Base-by-base conservation (phyloP, 768 basidiomycete genomes). In the Boletus fagicola region DNA sequence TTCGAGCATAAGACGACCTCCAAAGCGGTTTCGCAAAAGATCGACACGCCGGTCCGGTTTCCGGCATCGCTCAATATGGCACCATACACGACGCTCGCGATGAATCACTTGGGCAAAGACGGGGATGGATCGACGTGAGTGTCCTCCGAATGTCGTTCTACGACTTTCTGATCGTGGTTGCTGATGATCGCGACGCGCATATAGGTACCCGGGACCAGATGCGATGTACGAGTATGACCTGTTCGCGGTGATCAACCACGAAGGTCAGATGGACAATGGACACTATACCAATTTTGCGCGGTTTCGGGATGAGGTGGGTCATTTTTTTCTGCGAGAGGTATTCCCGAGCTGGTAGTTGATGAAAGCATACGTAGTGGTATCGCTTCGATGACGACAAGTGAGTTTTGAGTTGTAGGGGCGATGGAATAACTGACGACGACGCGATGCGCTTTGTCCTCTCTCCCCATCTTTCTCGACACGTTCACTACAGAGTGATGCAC, bases 381-480 rank as follows among this genome's bases (percentile, higher is more conserved):
- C 87, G 87, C 24, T 94, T 93, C 71, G 94, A 97, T 70, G 94
- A 97, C 67, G 94, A 95, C 65, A 96, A 92, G 90, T 92, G 65
- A 69, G 84, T 69, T 36, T 57, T 52, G 38, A 18, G 7, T 22
- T 42, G 15, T 10, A 39, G 43, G 30, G 3, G 1, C 3, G 30
- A 26, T 4, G 26, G 15, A 11, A 26, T 1, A 33, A 54, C 39
- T 38, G 52, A 62, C 24, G 8, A 24, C 30, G 26, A 42, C 13
- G 10, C 6, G 46, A 44, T 42, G 5, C 4, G 9, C 20, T 13
- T 24, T 24, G 7, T 15, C 22, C 1, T 22, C 5, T 40, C n/a
- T 7, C 16, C n/a, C 10, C 52, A 5, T 35, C 20, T n/a, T 47
- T 22, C 51, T 33, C 31, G 53, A 36, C 40, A 44, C 51, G 49